phyloP scores from a whole-genome alignment of 2,329 filamentous ascomycete genomes.

The Talaromyces sp. region DNA sequence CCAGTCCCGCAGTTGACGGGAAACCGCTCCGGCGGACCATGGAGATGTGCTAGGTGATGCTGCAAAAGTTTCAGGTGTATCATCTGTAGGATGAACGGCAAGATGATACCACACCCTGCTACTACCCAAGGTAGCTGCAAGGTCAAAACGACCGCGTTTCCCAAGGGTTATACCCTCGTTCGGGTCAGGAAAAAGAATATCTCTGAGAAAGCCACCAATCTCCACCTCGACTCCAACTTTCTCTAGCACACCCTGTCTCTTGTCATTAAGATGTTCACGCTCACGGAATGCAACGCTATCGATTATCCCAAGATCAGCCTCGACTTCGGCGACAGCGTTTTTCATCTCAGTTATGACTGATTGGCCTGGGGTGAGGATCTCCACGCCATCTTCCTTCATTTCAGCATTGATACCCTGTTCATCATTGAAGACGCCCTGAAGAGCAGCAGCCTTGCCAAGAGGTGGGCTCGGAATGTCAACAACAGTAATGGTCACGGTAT shows the following conservation, averaged over 20 bases:
- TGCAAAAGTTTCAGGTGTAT: conserved; percentile 71
- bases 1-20: conserved; percentile 89
- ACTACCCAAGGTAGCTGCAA: conserved; percentile 69
- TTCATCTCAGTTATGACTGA: conserved; percentile 87
- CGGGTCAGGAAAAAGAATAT: conserved; percentile 73
- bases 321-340: conserved; percentile 71
- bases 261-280: conserved; percentile 74
- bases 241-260: conserved; percentile 77
- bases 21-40: conserved; percentile 92
- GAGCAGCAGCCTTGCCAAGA: conserved; percentile 80
- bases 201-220: conserved; percentile 75
- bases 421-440: conserved; percentile 91
- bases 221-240: conserved; percentile 81
- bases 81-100: conserved; percentile 85
- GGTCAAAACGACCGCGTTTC: conserved; percentile 72
- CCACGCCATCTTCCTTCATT: conserved; percentile 92
- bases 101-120: conserved; percentile 96
- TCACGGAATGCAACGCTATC: conserved; percentile 66
- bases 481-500: conserved; percentile 85
- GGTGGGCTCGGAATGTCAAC: conserved; percentile 78
- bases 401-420: conserved; percentile 88
- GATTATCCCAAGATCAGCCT: conserved; percentile 73
- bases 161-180: conserved; percentile 79
- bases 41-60: conserved; percentile 69
- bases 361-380: conserved; percentile 68